Conservation (phyloP, 2,329 filamentous ascomycete genomes). For the Monilinia laxa region DNA sequence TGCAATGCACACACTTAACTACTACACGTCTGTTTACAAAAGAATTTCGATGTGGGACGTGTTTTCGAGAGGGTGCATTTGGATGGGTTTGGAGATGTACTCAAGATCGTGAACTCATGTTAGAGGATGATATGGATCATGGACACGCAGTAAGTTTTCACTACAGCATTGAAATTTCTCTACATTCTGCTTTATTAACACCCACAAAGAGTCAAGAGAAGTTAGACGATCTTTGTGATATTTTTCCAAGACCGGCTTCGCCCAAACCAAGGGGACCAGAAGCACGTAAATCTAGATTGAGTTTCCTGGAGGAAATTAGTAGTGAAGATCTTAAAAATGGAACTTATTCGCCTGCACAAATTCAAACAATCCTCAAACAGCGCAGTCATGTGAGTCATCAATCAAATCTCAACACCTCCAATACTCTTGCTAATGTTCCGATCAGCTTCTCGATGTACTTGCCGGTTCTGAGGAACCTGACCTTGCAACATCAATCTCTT, state of each 20-base stretch:
- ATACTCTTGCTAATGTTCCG: background rate
- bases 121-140: constrained; percentile 43
- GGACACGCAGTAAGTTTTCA: constrained; percentile 35
- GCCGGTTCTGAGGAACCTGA: background rate
- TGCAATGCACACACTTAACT: constrained; percentile 63
- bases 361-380: constrained; percentile 51
- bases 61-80: constrained; percentile 53
- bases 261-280: constrained; percentile 32
- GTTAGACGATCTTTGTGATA: constrained; percentile 33
- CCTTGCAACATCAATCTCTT: background rate
- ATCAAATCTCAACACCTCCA: background rate
- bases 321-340: constrained; percentile 42
- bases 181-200: constrained; percentile 31
- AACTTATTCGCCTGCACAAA: constrained; percentile 49
- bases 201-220: constrained; percentile 29
- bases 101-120: constrained; percentile 56
- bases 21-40: constrained; percentile 64
- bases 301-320: constrained; percentile 45
- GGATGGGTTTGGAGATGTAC: constrained; percentile 76
- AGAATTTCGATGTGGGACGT: constrained; percentile 56
- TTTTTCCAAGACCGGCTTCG: constrained; percentile 28
- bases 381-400: constrained; percentile 47
- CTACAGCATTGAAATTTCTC: background rate
- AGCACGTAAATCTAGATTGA: constrained; percentile 29
- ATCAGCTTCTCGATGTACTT: constrained; percentile 17